Evolutionary conservation across 2,329 filamentous ascomycete genomes (phyloP).

Genomic region (Coniochaeta sp.): DNA sequence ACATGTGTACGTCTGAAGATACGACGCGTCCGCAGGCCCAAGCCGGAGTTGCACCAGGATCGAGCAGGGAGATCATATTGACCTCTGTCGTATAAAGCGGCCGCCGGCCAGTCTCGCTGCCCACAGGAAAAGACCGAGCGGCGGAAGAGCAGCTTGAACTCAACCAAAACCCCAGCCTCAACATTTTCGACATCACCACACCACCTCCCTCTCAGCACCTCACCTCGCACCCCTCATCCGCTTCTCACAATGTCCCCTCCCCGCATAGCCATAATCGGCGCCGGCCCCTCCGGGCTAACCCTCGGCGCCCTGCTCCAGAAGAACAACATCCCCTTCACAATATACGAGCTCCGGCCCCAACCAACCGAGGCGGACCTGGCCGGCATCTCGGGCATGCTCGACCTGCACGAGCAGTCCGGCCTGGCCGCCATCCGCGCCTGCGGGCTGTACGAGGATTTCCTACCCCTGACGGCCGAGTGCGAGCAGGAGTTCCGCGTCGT

Average conservation of each 20-base stretch:
- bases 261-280: constrained; percentile 37
- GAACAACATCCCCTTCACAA: constrained; percentile 22
- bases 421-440: constrained; percentile 35
- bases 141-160: no score
- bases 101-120: no score
- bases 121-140: no score
- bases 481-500: constrained; percentile 29
- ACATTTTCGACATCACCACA: no score
- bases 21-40: no score
- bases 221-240: no score
- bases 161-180: no score
- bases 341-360: constrained; percentile 26
- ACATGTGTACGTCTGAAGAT: no score
- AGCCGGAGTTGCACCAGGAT: no score
- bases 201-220: no score
- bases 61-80: no score
- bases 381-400: constrained; percentile 34
- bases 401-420: constrained; percentile 39
- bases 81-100: no score
- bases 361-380: constrained; percentile 19
- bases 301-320: constrained; percentile 38
- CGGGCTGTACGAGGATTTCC: constrained; percentile 36
- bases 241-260: constrained; percentile 1
- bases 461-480: constrained; percentile 32
- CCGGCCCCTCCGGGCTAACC: constrained; percentile 38